Evolutionary conservation across 345 rosid species (phyloP), one percentile per base, ranked within the genome.

Genomic region (Eucalyptus regnans): DNA sequence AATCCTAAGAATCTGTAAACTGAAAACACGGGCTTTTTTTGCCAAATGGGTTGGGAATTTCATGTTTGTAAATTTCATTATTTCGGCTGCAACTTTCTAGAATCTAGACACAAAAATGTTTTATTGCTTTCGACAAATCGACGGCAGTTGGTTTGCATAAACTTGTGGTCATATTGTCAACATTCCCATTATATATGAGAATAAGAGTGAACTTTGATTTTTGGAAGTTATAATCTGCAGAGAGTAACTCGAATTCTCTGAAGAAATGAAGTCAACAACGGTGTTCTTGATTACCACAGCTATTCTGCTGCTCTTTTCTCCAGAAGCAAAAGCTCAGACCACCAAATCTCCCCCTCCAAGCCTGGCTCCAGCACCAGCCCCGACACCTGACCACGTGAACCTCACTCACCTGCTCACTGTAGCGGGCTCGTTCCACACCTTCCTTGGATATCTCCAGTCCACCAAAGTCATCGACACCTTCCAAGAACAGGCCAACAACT

Each of bases 401-500:
- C 96, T 96, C 90, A 95, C 98, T 3, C 88, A 91, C 76, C 94
- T 97, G n/a, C 95, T 97, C 86, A 90, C 95, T 3, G 98, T 96
- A 33, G 99, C 98, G 1, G 99, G 99, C 76, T 98, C 99, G 1
- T 97, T 92, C 93, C 92, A 92, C 83, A 96, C 95, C 13, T 96
- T 97, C 94, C 98, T 96, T 12, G 90, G 90, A 89, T 92, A 95
- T 91, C 95, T 97, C 48, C 87, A 91, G 86, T 94, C 98, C 31
- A 93, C 97, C 49, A 95, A 96, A 88, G 98, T 96, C 91, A 92
- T 97, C 5, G 97, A 94, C 23, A 96, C 98, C 50, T 94, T 97
- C 93, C 99, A 97, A 90, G 93, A 90, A 95, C 98, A 94, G 92
- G 99, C 97, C 89, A 97, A 97, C 95, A 94, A 94, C 90, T 96